Evolutionary conservation across 192 early-diverging fungal species (phyloP).

Genomic region (Coemansia interrupta): DNA sequence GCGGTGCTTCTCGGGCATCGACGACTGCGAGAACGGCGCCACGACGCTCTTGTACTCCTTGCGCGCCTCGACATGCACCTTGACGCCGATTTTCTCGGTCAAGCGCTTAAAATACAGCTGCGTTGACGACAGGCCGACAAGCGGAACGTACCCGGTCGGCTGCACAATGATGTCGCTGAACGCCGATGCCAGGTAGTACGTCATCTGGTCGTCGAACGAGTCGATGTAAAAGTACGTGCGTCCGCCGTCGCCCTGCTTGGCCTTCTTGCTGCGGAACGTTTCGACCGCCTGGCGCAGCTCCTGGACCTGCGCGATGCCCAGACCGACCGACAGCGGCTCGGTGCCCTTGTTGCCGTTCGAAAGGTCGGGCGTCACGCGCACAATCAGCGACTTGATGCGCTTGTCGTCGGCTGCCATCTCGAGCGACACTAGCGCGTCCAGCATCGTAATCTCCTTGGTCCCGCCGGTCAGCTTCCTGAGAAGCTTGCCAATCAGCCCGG

Average conservation of each 20-base stretch:
- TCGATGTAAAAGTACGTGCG: conserved; percentile 61
- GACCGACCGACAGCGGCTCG: conserved; percentile 13
- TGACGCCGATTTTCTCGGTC: conserved; percentile 57
- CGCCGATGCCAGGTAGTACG: conserved; percentile 65
- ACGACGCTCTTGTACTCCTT: conserved; percentile 63
- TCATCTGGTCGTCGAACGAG: conserved; percentile 62
- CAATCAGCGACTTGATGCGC: conserved; percentile 32
- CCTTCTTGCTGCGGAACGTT: conserved; percentile 55
- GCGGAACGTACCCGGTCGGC: conserved; percentile 58
- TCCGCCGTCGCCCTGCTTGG: conserved; percentile 49
- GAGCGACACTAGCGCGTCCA: conserved; percentile 44
- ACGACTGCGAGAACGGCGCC: conserved; percentile 53
- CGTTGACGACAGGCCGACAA: conserved; percentile 55
- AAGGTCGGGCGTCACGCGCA: conserved; percentile 3
- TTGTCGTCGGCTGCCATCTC: conserved; percentile 55
- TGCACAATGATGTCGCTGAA: conserved; percentile 63
- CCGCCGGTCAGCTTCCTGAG: conserved; percentile 6
- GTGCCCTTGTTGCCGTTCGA: not conserved
- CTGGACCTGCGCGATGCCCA: conserved; percentile 61
- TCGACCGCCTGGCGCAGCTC: conserved; percentile 58
- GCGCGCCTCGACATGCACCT: conserved; percentile 52
- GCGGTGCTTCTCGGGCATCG: conserved; percentile 53
- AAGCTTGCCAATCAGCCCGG: conserved; percentile 2
- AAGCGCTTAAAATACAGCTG: conserved; percentile 60
- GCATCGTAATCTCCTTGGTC: conserved; percentile 22